Conservation (phyloP, 768 basidiomycete genomes). For the Mycena belliarum region DNA sequence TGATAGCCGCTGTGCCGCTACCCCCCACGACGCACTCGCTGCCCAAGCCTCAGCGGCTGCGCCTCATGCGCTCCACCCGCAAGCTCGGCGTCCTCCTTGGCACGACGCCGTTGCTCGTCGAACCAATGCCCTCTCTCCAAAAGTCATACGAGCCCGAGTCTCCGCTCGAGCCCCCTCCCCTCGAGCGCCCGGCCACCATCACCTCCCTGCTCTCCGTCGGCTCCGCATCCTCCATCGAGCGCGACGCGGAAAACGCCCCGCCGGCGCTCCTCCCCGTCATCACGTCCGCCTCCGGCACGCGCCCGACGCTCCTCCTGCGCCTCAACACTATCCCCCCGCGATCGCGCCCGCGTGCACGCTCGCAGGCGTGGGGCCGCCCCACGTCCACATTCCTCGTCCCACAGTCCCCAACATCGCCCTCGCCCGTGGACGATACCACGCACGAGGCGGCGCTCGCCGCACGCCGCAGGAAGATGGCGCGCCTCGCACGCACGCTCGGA, state of each 20-base stretch:
- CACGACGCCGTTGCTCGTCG: slow-evolving; percentile 14
- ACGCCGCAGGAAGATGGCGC: slow-evolving; percentile 19
- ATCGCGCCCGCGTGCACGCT: background rate
- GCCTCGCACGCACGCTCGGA: slow-evolving; percentile 13
- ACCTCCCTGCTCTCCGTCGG: background rate
- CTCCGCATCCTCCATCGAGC: background rate
- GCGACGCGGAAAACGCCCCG: background rate
- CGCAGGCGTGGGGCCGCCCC: slow-evolving; percentile 15
- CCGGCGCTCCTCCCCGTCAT: background rate
- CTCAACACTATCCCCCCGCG: background rate
- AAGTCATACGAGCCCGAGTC: background rate
- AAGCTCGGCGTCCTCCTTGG: slow-evolving; percentile 17
- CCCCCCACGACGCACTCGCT: slow-evolving; percentile 16
- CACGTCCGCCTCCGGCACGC: too few relatives aligned
- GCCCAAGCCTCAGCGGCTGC: slow-evolving; percentile 12
- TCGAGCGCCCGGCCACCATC: background rate
- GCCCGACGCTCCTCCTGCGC: slow-evolving; percentile 16
- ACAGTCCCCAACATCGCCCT: too few relatives aligned
- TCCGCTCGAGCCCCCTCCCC: background rate
- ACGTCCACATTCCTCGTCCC: too few relatives aligned
- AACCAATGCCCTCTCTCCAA: background rate
- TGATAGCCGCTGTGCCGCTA: background rate
- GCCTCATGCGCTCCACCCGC: slow-evolving; percentile 21
- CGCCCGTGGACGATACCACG: too few relatives aligned
- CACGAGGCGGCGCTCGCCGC: background rate